Base-by-base conservation (phyloP, 2,329 filamentous ascomycete species). In the Ceratocystis destructans region DNA sequence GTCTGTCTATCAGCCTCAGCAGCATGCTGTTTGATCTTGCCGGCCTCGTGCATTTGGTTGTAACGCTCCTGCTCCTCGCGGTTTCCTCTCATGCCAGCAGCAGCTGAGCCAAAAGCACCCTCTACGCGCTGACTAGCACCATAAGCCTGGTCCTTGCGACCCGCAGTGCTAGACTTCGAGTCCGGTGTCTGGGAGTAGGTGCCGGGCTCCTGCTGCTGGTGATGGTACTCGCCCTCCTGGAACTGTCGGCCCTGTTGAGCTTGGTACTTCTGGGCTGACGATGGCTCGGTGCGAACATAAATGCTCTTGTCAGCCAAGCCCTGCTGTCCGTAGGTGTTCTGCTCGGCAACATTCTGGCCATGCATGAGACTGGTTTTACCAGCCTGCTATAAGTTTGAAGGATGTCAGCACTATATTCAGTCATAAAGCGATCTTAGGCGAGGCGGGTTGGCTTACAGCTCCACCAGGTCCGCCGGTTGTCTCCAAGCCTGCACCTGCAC, bases 1-100 rank as follows among this genome's bases (percentile, higher is more conserved):
- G 53, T 57, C 76, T 87, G 78, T 66, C 96, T 81, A 73, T 96
- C 90, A 46, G 82, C 78, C 82, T 96, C 91, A 1, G 87, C 91
- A 62, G 90, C 88, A 22, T 90, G 83, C 81, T 96, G 88, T 73
- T 84, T 81, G 22, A 88, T 89, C 85, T 94, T 96, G 70, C 91
- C 92, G 70, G 83, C 77, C 71, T 94, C 90, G 73, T 94, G 90
- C 76, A 87, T 78, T 70, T 80, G 74, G 74, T 88, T 79, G 73
- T 85, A 88, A 73, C 84, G 83, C 61, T 79, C 75, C 79, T 92
- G 80, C 68, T 84, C 83, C 33, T 78, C 75, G 61, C 79, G 78
- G 74, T 95, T 86, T 20, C 91, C 91, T 1, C 85, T 88, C 15
- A 95, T 65, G 31, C 83, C 82, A n/a, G 90, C 84, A 37, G 88